These are phyloP conservation scores for Sphaceloma murrayae DNA, from an alignment of 2,329 filamentous ascomycete genomes.

Conservation along the genomic window DNA sequence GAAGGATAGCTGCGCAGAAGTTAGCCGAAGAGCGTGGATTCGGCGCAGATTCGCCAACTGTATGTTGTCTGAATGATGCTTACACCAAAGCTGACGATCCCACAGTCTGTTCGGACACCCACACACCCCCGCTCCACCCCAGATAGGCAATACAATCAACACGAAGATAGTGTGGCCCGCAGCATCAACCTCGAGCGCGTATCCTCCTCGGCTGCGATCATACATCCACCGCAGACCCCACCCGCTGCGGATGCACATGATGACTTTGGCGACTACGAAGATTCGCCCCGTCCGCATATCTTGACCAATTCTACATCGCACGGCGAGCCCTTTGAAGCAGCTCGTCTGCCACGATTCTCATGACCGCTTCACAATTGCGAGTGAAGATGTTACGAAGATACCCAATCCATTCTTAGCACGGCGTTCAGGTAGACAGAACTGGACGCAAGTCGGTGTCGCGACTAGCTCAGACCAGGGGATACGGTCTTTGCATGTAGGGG, in stretches of 20 bases:
- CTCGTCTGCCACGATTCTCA: conserved; percentile 14
- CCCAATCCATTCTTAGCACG: conserved; percentile 10
- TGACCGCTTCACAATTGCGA: conserved; percentile 1
- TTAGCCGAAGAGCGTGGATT: conserved; percentile 48
- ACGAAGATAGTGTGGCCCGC: not conserved
- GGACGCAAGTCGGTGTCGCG: not conserved
- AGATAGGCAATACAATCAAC: conserved; percentile 3
- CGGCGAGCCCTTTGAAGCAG: conserved; percentile 9
- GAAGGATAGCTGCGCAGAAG: conserved; percentile 45
- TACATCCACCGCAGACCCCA: not conserved
- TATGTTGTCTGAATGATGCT: too few relatives aligned
- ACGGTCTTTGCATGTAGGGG: too few relatives aligned
- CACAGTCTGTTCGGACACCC: conserved; percentile 4
- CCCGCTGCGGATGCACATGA: not conserved
- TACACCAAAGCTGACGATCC: not conserved
- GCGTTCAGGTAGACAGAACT: conserved; percentile 14
- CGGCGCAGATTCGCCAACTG: not conserved
- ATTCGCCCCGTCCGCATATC: not conserved
- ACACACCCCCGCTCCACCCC: not conserved
- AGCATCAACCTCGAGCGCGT: not conserved
- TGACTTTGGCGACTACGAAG: conserved; percentile 5
- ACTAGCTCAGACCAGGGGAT: not conserved
- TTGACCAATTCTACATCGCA: not conserved
- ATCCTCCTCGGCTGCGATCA: not conserved
- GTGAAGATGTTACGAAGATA: not conserved